Evolutionary conservation across 2,329 filamentous ascomycete species (phyloP).

Genomic region (Ophiosphaerella herpotricha): DNA sequence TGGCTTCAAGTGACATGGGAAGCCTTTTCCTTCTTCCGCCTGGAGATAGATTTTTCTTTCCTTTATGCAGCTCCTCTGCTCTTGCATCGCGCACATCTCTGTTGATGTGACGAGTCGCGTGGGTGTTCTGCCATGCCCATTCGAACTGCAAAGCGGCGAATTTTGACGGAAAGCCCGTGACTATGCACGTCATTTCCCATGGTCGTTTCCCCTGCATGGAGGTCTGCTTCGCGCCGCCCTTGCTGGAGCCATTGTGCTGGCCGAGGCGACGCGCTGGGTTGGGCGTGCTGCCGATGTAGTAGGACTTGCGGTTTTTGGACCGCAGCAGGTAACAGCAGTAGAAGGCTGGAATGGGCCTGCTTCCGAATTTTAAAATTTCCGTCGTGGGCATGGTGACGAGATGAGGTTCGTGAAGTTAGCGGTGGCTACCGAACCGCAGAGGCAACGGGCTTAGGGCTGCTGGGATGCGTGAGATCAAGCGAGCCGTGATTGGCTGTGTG

Average conservation of each 20-base stretch:
- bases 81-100: conserved; percentile 37
- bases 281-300: conserved; percentile 92
- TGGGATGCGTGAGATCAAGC: conserved; percentile 12
- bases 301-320: conserved; percentile 71
- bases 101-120: conserved; percentile 78
- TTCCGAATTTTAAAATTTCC: conserved; percentile 22
- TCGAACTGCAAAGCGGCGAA: conserved; percentile 93
- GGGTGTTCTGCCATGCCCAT: conserved; percentile 92
- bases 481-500: conserved; percentile 18
- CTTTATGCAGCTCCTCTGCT: conserved; percentile 39
- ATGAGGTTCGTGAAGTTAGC: conserved; percentile 18
- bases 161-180: conserved; percentile 86
- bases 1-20: conserved; percentile 66
- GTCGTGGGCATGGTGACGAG: conserved; percentile 7
- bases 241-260: conserved; percentile 86
- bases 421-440: conserved; percentile 3
- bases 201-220: conserved; percentile 70
- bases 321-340: conserved; percentile 94
- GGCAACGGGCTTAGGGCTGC: conserved; percentile 20
- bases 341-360: conserved; percentile 72
- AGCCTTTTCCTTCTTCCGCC: conserved; percentile 51
- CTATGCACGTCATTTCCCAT: conserved; percentile 79
- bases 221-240: conserved; percentile 81
- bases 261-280: conserved; percentile 81
- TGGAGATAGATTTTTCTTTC: conserved; percentile 35